Base-by-base conservation (phyloP, 805 yeast species). In the Myxozyma geophila region DNA sequence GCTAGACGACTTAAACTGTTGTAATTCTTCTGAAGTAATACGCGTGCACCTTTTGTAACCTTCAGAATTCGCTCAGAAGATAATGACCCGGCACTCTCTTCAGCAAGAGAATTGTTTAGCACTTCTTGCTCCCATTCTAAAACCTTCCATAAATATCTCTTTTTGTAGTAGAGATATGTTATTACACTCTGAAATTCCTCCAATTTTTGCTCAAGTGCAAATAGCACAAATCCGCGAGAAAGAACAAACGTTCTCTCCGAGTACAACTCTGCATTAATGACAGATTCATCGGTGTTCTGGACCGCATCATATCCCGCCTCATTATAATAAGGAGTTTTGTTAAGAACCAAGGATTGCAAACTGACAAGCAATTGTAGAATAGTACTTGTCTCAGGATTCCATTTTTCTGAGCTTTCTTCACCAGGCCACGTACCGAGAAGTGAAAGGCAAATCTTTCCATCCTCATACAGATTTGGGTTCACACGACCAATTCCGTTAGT, bases 391-490 rank as follows among this genome's bases (percentile, higher is more conserved):
- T 59, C 62, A 13, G 69, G 47, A 46, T 54, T 58, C 69, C 69
- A 66, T 10, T 33, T 48, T 57, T 66, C 69, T 9, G 66, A 54
- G 15, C 53, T 17, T 7, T 56, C 49, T 21, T 66, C 66, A 19
- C 68, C 68, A 5, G 68, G 69, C 69, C 69, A 66, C 23, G 69
- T 66, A 35, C 69, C 69, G 2, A 66, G 66, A 28, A 66, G 54
- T 9, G 68, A 64, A 46, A 66, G 53, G 21, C 69, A 66, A 48
- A 66, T 58, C 41, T 66, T 66, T 9, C 69, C 69, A 36, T 66
- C 69, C 23, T 66, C 69, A 43, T 66, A 66, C 47, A 66, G 41
- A 41, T 66, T 66, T 9, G 69, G 69, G 37, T 66, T 66, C 10
- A 66, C 68, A 2, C 69, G 54, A 13, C 69, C 69, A 15, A 65